These are phyloP conservation scores for Ormosia semicastrata DNA, from an alignment of 306 rosid genomes.

Conservation along the genomic window DNA sequence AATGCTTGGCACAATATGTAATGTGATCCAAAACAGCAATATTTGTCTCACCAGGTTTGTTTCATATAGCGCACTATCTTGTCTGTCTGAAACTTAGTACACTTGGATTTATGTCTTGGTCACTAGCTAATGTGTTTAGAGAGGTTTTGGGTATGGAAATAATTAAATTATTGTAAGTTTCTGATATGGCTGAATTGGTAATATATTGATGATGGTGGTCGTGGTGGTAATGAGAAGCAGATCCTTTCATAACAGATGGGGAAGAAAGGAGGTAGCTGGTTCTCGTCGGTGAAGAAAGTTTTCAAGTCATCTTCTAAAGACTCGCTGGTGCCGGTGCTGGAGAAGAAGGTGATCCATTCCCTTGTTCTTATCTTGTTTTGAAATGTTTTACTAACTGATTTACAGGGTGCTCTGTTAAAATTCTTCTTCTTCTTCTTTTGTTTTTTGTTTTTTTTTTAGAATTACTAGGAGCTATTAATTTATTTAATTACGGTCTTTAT, in stretches of 20 bases:
- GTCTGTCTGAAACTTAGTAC: background rate
- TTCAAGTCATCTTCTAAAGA: constrained; percentile 58
- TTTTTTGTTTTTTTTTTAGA: too few species aligned
- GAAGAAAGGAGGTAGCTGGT: constrained; percentile 68
- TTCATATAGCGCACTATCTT: background rate
- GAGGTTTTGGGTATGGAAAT: background rate
- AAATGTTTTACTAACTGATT: background rate
- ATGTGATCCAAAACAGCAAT: constrained; percentile 14
- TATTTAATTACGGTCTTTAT: too few species aligned
- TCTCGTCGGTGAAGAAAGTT: constrained; percentile 66
- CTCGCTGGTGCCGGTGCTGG: constrained; percentile 44
- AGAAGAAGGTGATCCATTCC: constrained; percentile 38
- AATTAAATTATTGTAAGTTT: background rate
- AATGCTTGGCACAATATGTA: constrained; percentile 16
- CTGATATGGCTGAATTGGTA: constrained; percentile 6
- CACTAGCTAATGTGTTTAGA: background rate
- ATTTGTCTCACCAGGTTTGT: constrained; percentile 37
- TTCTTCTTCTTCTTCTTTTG: too few species aligned
- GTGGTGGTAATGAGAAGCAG: constrained; percentile 12
- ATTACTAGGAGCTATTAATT: too few species aligned
- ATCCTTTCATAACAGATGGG: constrained; percentile 52
- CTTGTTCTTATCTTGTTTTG: background rate
- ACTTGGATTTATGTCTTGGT: background rate
- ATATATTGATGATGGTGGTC: background rate
- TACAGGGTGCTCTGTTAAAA: background rate